Conservation (phyloP, 2,329 filamentous ascomycete genomes). For the Exophiala oligosperma region DNA sequence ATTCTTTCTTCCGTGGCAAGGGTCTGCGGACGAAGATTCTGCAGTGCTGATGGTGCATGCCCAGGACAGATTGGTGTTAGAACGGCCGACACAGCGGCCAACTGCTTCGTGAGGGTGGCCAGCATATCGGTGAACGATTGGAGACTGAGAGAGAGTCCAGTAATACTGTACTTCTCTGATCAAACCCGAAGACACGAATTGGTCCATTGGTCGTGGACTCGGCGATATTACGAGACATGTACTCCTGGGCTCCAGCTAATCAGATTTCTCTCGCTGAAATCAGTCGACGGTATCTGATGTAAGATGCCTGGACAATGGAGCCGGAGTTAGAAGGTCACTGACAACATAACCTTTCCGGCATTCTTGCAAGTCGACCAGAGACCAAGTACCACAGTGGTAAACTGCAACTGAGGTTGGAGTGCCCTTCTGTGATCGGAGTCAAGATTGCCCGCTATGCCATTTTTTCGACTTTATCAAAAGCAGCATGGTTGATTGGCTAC, state of each 20-base stretch:
- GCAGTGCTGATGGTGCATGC: background rate
- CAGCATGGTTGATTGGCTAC: too few relatives aligned
- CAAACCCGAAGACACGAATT: background rate
- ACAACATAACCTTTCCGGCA: background rate
- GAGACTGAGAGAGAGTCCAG: background rate
- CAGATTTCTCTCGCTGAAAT: background rate
- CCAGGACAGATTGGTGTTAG: background rate
- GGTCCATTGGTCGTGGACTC: background rate
- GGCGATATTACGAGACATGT: background rate
- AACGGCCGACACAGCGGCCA: background rate
- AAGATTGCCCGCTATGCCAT: background rate
- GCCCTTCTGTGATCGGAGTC: background rate
- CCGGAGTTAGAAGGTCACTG: background rate
- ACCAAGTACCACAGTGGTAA: background rate
- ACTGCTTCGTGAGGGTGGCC: too few relatives aligned
- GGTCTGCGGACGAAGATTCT: background rate
- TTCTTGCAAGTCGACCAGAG: background rate
- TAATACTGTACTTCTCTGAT: background rate
- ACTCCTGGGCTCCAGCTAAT: background rate
- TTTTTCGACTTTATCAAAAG: too few relatives aligned
- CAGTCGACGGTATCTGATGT: background rate
- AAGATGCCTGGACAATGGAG: background rate
- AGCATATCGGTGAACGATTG: too few relatives aligned
- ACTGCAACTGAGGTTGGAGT: background rate
- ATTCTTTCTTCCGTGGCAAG: background rate